These are phyloP conservation scores for Hypomontagnella submonticulosa DNA, from an alignment of 495 filamentous ascomycete genomes.

Conservation along the genomic window DNA sequence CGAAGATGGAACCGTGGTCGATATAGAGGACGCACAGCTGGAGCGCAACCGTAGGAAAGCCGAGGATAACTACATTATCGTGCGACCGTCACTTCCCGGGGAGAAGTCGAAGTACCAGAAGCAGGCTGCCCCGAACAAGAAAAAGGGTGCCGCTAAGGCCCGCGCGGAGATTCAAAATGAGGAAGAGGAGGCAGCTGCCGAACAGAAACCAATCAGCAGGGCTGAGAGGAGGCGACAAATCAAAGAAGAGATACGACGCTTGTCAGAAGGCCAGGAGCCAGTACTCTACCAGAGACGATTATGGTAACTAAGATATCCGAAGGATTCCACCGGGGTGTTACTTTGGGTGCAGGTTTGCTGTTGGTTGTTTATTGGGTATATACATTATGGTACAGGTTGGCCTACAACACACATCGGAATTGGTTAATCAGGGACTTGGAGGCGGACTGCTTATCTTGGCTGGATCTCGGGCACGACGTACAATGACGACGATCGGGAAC, in stretches of 20 bases:
- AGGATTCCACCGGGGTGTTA: neutral
- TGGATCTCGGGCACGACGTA: slow-evolving; percentile 20
- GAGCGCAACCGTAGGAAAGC: slow-evolving; percentile 12
- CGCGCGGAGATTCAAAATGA: slow-evolving; percentile 41
- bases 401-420: slow-evolving; percentile 9
- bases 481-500: slow-evolving; percentile 15
- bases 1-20: slow-evolving; percentile 50
- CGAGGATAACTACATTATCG: slow-evolving; percentile 41
- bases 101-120: slow-evolving; percentile 31
- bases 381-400: slow-evolving; percentile 12
- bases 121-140: slow-evolving; percentile 14
- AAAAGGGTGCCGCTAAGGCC: slow-evolving; percentile 25
- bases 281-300: slow-evolving; percentile 60
- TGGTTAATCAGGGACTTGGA: neutral
- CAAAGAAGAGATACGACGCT: slow-evolving; percentile 60
- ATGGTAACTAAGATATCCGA: slow-evolving; percentile 45
- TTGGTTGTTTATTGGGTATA: slow-evolving; percentile 11
- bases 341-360: neutral
- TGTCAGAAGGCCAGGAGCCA: slow-evolving; percentile 52
- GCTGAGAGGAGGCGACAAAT: slow-evolving; percentile 61
- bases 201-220: slow-evolving; percentile 54
- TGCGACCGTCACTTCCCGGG: slow-evolving; percentile 47
- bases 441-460: slow-evolving; percentile 2
- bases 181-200: slow-evolving; percentile 24
- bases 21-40: slow-evolving; percentile 38